Evolutionary conservation across 495 filamentous ascomycete species (phyloP).

Genomic region (Aspergillus carlsbadensis): DNA sequence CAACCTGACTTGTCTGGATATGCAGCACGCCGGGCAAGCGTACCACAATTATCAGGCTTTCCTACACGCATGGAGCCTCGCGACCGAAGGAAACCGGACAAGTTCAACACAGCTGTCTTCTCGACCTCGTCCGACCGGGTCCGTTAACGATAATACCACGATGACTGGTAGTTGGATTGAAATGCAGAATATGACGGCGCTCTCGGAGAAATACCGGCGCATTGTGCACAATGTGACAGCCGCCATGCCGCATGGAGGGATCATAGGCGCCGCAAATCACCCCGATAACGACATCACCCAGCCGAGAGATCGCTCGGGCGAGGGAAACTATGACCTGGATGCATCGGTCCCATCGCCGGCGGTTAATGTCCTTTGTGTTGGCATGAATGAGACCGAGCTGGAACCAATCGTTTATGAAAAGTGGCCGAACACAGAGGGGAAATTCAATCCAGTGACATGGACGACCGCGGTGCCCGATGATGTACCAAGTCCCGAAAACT

Average conservation of each 20-base stretch:
- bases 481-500: conserved; percentile 30
- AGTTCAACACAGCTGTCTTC: conserved; percentile 32
- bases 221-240: conserved; percentile 72
- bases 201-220: conserved; percentile 45
- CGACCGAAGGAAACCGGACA: conserved; percentile 28
- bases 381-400: conserved; percentile 57
- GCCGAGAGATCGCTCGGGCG: conserved; percentile 59
- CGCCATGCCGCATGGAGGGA: conserved; percentile 68
- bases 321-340: conserved; percentile 62
- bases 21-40: conserved; percentile 62
- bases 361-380: conserved; percentile 68
- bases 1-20: conserved; percentile 57
- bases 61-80: conserved; percentile 50
- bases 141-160: conserved; percentile 65
- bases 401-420: conserved; percentile 57
- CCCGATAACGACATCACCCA: conserved; percentile 62
- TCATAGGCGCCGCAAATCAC: conserved; percentile 60
- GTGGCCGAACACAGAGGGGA: conserved; percentile 49
- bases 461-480: conserved; percentile 14
- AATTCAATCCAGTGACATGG: conserved; percentile 38
- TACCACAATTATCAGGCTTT: conserved; percentile 54
- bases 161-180: conserved; percentile 62
- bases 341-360: conserved; percentile 65
- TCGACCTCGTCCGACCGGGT: conserved; percentile 54
- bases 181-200: conserved; percentile 40